These are phyloP conservation scores for Trametes cinnabarina DNA, from an alignment of 768 basidiomycete species.

Conservation along the genomic window DNA sequence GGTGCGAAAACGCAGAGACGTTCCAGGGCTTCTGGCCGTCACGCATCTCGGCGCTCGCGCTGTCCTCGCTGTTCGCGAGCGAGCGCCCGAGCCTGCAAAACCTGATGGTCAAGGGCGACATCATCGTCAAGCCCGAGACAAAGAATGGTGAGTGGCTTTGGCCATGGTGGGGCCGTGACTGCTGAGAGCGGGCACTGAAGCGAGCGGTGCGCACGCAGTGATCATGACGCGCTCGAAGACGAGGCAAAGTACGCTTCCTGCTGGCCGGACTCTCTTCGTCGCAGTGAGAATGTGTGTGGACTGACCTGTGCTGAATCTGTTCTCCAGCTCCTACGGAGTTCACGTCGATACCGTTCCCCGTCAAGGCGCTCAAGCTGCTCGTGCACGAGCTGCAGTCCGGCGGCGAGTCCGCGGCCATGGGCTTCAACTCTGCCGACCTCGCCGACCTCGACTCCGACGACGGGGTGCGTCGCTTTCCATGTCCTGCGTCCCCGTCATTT, in stretches of 20 bases:
- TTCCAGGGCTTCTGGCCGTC: constrained; percentile 96
- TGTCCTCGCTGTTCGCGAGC: constrained; percentile 69
- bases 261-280: constrained; percentile 1
- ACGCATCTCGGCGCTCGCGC: constrained; percentile 78
- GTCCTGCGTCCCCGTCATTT: too few relatives aligned
- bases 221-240: constrained; percentile 97
- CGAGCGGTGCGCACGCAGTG: constrained; percentile 44
- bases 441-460: constrained; percentile 74
- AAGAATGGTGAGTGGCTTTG: constrained; percentile 62
- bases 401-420: constrained; percentile 69
- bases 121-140: constrained; percentile 79
- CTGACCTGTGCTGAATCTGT: constrained; percentile 21
- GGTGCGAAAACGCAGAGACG: constrained; percentile 93
- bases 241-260: constrained; percentile 65
- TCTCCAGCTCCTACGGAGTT: constrained; percentile 79
- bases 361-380: constrained; percentile 89
- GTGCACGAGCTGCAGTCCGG: constrained; percentile 79
- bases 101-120: constrained; percentile 85
- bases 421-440: constrained; percentile 38
- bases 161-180: not conserved
- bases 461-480: constrained; percentile 55
- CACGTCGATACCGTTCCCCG: constrained; percentile 80
- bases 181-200: not conserved
- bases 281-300: not conserved
- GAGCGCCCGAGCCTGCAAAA: constrained; percentile 64